Conservation (phyloP, 495 filamentous ascomycete genomes). For the Tetracladium setigerum region DNA sequence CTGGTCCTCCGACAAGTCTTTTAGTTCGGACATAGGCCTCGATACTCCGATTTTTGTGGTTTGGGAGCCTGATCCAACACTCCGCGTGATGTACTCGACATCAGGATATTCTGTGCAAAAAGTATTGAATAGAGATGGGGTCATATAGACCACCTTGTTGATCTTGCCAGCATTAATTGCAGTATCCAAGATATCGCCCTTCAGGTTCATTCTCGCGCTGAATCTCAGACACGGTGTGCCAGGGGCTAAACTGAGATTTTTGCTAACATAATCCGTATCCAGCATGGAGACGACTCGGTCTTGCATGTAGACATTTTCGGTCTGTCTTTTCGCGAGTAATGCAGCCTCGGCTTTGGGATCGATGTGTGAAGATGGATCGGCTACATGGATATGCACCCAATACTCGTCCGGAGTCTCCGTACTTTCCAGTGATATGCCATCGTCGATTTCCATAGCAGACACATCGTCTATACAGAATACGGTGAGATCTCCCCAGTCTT, state of each 20-base stretch:
- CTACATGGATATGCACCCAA: constrained; percentile 87
- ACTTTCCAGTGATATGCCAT: constrained; percentile 74
- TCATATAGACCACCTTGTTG: constrained; percentile 66
- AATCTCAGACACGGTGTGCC: constrained; percentile 72
- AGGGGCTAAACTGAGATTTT: constrained; percentile 60
- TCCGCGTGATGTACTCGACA: not conserved
- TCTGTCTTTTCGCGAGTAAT: constrained; percentile 54
- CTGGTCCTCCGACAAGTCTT: constrained; percentile 4
- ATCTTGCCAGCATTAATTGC: constrained; percentile 66
- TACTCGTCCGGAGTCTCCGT: constrained; percentile 48
- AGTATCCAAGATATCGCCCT: constrained; percentile 59
- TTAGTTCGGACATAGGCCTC: constrained; percentile 1
- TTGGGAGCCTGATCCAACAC: not conserved
- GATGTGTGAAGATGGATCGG: constrained; percentile 89
- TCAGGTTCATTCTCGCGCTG: constrained; percentile 57
- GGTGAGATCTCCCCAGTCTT: constrained; percentile 59
- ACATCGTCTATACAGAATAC: constrained; percentile 81
- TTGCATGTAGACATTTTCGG: constrained; percentile 65
- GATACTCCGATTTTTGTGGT: not conserved
- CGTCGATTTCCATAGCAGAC: constrained; percentile 73
- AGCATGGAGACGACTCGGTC: constrained; percentile 73
- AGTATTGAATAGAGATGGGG: constrained; percentile 35
- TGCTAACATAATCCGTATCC: constrained; percentile 43
- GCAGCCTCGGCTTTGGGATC: constrained; percentile 46
- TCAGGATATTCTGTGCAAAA: not conserved